Base-by-base conservation (phyloP, 441 rosid genomes). In the Viola pubescens region DNA sequence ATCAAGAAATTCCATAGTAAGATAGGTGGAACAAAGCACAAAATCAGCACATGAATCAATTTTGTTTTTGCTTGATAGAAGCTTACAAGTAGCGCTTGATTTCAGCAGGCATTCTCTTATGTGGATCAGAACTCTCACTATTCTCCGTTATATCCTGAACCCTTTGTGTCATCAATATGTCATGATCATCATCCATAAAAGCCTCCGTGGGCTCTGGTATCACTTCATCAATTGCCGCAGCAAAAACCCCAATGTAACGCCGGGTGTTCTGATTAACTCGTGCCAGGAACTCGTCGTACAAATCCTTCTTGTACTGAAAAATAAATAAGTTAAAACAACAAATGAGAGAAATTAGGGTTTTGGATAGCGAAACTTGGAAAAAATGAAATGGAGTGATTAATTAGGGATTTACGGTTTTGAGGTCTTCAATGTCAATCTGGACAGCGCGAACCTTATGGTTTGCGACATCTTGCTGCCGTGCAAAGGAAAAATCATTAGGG, bases 151-250 rank as follows among this genome's bases (percentile, higher is more conserved):
- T 72, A 60, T 85, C 95, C 65, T 90, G 96, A 0, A 91, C 73
- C 74, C 97, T 85, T 75, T 94, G 99, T 0, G 96, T 86, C 94
- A 94, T 87, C 61, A 91, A 62, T 62, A 94, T 83, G 73, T 91
- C 95, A 60, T 86, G 96, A 58, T 91, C 98, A 71, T 94, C 97
- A 66, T 91, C 99, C 3, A 79, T 88, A 75, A 91, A 80, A 0
- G 91, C 84, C 81, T 91, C 98, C 0, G 92, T 91, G 41, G 98
- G 87, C 73, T 84, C 97, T 0, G 99, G 98, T 75, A 94, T 68
- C 51, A 88, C 63, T 65, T 88, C 97, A 10, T 94, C 99, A 19
- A 88, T 72, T 37, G 95, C 97, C 65, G 81, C 54, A 4, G 91
- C 78, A 44, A 94, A 91, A 49, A 88, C 70, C 19, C 85, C 86